A percentile compares a stretch with the other conserved stretches of the same genome.
Conservation (phyloP, 805 yeast species). For the Jamesozyma jinghongensis region DNA sequence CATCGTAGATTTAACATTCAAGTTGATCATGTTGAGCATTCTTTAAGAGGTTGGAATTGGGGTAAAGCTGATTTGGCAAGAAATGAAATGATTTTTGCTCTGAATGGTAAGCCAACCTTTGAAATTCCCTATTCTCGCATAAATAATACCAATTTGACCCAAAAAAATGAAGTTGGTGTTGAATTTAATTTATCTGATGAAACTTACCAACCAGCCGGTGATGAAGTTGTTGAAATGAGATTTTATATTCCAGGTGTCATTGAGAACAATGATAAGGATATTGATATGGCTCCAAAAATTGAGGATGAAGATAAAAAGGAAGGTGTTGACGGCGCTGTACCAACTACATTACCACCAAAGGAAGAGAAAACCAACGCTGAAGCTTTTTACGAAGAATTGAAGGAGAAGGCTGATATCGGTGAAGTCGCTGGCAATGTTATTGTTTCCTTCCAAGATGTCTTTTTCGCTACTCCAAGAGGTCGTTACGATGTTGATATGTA, state of each 20-base stretch:
- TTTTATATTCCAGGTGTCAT: conserved; percentile 88
- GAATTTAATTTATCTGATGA: conserved; percentile 61
- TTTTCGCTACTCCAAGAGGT: conserved; percentile 96
- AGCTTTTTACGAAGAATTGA: conserved; percentile 81
- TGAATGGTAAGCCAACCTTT: conserved; percentile 81
- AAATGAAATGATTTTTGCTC: conserved; percentile 78
- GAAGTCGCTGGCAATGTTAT: conserved; percentile 91
- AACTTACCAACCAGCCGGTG: conserved; percentile 66
- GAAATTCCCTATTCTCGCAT: conserved; percentile 80
- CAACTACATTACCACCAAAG: conserved; percentile 12
- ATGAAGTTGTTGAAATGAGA: conserved; percentile 90
- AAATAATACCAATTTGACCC: conserved; percentile 78
- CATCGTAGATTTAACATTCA: conserved; percentile 64
- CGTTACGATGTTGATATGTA: conserved; percentile 96
- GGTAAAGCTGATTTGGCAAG: conserved; percentile 89
- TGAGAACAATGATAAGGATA: conserved; percentile 38
- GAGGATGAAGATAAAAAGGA: conserved; percentile 10
- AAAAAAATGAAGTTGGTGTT: conserved; percentile 87
- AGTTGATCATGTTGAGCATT: conserved; percentile 81
- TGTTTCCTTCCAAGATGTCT: conserved; percentile 81
- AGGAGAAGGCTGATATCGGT: conserved; percentile 90
- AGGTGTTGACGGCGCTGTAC: conserved; percentile 20
- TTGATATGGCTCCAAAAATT: conserved; percentile 18
- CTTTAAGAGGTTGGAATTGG: conserved; percentile 99
- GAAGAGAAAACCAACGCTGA: conserved; percentile 58